Base-by-base conservation (phyloP, 1,284 basidiomycete species). In the Cutaneotrichosporon dermatis region DNA sequence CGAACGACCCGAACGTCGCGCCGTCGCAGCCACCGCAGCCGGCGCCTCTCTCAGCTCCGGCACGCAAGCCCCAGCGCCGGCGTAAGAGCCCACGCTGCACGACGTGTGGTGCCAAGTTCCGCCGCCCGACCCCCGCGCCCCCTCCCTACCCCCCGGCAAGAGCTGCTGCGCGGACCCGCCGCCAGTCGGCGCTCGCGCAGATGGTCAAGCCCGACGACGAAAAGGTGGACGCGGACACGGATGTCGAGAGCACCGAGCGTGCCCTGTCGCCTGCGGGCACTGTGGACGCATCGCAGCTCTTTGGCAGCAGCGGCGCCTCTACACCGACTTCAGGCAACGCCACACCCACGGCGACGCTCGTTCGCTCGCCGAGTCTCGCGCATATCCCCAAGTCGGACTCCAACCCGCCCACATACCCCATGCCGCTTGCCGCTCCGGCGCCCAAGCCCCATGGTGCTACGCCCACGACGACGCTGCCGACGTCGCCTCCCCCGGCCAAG, bases 381-480 rank as follows among this genome's bases (percentile, higher is more conserved):
- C 44, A 46, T 15, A 46, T 46, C 15, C 44, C 44, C 10, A 33
- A 33, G 15, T 46, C 44, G 25, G 44, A 46, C 5, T 2, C 44
- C 7, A 25, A 16, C 7, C n/a, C 44, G 44, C 44, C 44, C n/a
- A 46, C 44, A 46, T 46, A 46, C 16, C 51, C 41, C 12, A 13
- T 8, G 33, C 41, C 25, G 41, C 51, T 10, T 10, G 25, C 25
- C 34, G 41, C 39, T 9, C 8, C 74, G 1, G 73, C 74, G 49
- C 70, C 73, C 2, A 63, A 62, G n/a, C 72, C 75, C 0, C 59
- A 59, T 6, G 61, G 66, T 5, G 57, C 58, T 1, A 57, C 57
- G 6, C 61, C 57, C 40, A 37, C 41, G 33, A 42, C 55, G 15
- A 39, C 53, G 11, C 51, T 54, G 39, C 57, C 54, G 12, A 35